Percentiles rank a stretch among this genome's conserved stretches.
These are phyloP conservation scores for Aspergillus fumigatiaffinis DNA, from an alignment of 2,329 filamentous ascomycete genomes.

Conservation along the genomic window DNA sequence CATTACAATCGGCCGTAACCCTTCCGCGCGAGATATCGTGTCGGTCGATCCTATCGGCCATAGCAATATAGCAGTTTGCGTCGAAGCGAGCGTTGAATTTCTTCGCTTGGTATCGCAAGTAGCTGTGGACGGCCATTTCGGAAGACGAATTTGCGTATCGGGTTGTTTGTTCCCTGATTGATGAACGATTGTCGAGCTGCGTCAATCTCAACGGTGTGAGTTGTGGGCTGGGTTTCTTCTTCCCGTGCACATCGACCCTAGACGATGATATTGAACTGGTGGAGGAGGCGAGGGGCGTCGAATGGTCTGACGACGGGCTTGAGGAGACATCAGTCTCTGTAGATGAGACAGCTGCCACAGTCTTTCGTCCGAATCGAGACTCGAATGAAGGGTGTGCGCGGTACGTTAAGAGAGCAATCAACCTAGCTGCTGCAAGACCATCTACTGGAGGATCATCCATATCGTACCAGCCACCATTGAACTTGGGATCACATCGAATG, in stretches of 20 bases:
- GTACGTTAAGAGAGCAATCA: neutral
- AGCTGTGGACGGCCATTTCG: neutral
- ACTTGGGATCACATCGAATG: no score
- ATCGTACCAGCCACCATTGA: neutral
- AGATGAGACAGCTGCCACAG: no score
- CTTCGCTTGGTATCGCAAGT: neutral
- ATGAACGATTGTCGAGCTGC: neutral
- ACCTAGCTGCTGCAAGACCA: neutral
- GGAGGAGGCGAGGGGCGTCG: no score
- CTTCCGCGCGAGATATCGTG: neutral
- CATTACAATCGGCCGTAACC: neutral
- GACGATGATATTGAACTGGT: no score
- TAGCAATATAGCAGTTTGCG: neutral
- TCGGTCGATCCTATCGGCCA: neutral
- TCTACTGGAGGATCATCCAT: neutral
- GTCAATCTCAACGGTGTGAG: no score
- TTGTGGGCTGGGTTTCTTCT: no score
- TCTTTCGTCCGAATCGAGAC: no score
- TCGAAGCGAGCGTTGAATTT: neutral
- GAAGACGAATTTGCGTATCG: neutral
- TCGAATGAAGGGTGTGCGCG: neutral
- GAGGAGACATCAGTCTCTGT: no score
- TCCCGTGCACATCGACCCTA: no score
- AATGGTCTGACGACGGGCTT: no score
- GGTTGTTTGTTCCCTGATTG: no score